Conservation (phyloP, 352 stramenopile species). For the Pythium phragmiticola region DNA sequence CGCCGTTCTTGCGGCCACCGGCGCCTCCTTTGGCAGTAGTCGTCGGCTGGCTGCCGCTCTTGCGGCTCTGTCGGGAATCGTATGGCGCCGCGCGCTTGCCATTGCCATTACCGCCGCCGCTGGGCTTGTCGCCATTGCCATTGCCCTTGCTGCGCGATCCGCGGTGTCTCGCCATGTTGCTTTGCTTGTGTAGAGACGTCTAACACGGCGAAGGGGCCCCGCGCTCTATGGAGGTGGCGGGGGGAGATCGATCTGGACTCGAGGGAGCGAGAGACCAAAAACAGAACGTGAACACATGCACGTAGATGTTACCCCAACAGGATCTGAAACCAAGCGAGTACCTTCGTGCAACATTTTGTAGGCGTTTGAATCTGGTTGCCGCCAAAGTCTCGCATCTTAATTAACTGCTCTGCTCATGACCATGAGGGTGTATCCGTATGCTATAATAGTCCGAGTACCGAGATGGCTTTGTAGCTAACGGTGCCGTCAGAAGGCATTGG, state of each 20-base stretch:
- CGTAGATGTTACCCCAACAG: conserved; percentile 12
- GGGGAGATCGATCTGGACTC: not conserved
- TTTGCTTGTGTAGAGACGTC: not conserved
- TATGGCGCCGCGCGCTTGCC: conserved; percentile 27
- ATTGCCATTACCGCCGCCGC: conserved; percentile 11
- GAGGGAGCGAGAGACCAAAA: conserved; percentile 1
- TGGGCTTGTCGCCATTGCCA: conserved; percentile 21
- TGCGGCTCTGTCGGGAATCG: conserved; percentile 21
- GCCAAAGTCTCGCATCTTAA: no score
- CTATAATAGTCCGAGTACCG: no score
- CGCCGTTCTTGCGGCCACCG: conserved; percentile 19
- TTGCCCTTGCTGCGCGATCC: conserved; percentile 20
- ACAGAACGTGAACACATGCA: conserved; percentile 15
- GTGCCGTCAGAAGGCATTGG: not conserved
- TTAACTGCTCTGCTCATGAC: no score
- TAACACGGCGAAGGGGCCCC: conserved; percentile 1
- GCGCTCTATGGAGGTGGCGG: conserved; percentile 8
- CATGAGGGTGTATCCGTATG: no score
- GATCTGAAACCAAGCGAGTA: conserved; percentile 12
- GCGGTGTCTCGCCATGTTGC: conserved; percentile 23
- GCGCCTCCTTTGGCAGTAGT: conserved; percentile 10
- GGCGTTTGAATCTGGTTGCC: no score
- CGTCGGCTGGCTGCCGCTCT: conserved; percentile 17
- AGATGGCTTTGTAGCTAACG: not conserved
- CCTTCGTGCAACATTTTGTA: conserved; percentile 11